These are phyloP conservation scores for Fagus sylvatica DNA, from an alignment of 306 rosid species.

Conservation along the genomic window DNA sequence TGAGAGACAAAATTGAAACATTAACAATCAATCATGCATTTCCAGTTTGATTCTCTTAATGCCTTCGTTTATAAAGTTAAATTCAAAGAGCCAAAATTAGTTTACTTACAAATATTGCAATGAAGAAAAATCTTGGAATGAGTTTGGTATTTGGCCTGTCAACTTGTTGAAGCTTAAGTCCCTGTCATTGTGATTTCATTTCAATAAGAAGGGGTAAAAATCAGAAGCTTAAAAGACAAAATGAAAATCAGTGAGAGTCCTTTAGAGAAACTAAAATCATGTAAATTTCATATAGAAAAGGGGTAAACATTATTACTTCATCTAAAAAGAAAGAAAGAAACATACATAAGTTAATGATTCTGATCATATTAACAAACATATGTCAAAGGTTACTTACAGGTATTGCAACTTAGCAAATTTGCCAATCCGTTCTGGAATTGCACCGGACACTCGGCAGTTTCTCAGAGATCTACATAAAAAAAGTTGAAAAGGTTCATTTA, in stretches of 20 bases:
- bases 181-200: conserved; percentile 13
- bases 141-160: conserved; percentile 31
- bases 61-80: neutral
- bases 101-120: conserved; percentile 37
- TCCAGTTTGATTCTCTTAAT: neutral
- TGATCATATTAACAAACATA: neutral
- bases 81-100: neutral
- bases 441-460: conserved; percentile 22
- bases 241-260: neutral
- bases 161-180: conserved; percentile 44
- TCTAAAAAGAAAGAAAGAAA: neutral
- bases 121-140: conserved; percentile 29
- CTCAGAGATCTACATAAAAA: conserved; percentile 28
- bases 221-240: neutral
- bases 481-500: neutral
- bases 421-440: conserved; percentile 33
- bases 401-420: conserved; percentile 26
- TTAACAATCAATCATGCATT: neutral
- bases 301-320: neutral
- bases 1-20: neutral
- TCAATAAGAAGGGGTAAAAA: neutral
- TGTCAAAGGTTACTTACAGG: conserved; percentile 19
- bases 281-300: neutral
- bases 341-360: neutral
- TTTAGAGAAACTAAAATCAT: neutral